Evolutionary conservation across 257 asterid genomes (phyloP).

Genomic region (Solanum paucissectum): DNA sequence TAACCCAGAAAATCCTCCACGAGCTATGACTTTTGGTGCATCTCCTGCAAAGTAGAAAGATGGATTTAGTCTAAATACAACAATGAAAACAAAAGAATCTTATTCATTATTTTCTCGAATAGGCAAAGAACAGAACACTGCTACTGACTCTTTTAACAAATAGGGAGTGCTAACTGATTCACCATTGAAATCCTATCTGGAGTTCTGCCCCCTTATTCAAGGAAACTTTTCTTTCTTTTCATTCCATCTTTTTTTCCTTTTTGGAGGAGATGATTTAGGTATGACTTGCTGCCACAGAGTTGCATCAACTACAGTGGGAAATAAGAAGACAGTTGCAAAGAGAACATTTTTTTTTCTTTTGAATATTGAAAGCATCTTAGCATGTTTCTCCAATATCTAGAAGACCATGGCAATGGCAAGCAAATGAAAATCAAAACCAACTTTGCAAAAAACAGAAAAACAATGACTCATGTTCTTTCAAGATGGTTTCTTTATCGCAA

Average conservation of each 20-base stretch:
- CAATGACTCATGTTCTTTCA: background rate
- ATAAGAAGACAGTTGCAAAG: background rate
- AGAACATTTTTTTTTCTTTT: background rate
- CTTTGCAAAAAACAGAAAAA: background rate
- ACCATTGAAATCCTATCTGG: background rate
- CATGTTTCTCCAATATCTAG: background rate
- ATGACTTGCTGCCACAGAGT: background rate
- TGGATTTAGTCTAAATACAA: background rate
- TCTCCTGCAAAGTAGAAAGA: slow-evolving; percentile 35
- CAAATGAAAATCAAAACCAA: background rate
- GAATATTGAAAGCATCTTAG: background rate
- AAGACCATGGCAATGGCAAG: background rate
- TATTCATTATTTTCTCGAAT: background rate
- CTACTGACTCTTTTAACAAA: background rate
- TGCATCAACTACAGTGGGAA: background rate
- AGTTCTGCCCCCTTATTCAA: background rate
- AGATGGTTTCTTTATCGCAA: background rate
- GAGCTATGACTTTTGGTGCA: slow-evolving; percentile 60
- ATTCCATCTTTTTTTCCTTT: background rate
- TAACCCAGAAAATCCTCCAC: slow-evolving; percentile 85
- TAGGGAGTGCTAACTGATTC: background rate
- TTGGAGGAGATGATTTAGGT: background rate
- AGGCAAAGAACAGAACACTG: background rate
- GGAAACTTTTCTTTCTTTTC: background rate
- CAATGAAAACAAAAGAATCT: background rate